These are phyloP conservation scores for Penstemon newberryi DNA, from an alignment of 257 asterid species.

Conservation along the genomic window DNA sequence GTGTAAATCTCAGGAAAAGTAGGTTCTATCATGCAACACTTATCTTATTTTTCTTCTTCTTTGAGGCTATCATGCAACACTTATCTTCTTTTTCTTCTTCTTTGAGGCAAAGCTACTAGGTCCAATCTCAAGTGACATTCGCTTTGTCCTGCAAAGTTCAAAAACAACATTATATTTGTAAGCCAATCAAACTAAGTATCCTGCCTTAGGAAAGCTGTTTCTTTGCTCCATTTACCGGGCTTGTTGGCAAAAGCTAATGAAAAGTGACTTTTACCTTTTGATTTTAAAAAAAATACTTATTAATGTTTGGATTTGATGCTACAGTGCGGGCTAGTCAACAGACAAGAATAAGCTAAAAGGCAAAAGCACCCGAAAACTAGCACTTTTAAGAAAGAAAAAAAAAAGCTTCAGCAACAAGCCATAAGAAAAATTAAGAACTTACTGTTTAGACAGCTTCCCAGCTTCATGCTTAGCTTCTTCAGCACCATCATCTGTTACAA, in stretches of 20 bases:
- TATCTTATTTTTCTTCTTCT: slow-evolving; percentile 85
- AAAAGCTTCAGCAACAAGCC: neutral
- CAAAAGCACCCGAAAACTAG: no score
- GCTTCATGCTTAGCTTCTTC: slow-evolving; percentile 52
- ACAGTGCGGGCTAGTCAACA: no score
- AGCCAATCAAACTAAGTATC: neutral
- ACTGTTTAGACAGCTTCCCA: slow-evolving; percentile 67
- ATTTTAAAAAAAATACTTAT: no score
- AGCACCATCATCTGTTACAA: slow-evolving; percentile 41
- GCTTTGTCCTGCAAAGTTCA: slow-evolving; percentile 61
- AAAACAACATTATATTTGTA: neutral
- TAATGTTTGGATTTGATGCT: no score
- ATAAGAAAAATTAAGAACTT: slow-evolving; percentile 12
- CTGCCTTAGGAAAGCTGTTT: neutral
- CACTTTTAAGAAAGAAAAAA: no score
- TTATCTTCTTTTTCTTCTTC: slow-evolving; percentile 82
- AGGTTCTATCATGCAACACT: slow-evolving; percentile 26
- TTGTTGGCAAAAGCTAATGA: no score
- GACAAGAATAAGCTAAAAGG: no score
- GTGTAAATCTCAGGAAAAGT: neutral
- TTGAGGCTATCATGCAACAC: slow-evolving; percentile 47
- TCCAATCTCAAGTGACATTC: slow-evolving; percentile 73
- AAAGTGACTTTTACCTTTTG: no score
- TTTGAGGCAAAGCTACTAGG: slow-evolving; percentile 74
- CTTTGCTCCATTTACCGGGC: neutral